A percentile compares a stretch with the other conserved stretches of the same genome.
Evolutionary conservation across 2,329 filamentous ascomycete species (phyloP).

Genomic region (Paraphoma sp.): DNA sequence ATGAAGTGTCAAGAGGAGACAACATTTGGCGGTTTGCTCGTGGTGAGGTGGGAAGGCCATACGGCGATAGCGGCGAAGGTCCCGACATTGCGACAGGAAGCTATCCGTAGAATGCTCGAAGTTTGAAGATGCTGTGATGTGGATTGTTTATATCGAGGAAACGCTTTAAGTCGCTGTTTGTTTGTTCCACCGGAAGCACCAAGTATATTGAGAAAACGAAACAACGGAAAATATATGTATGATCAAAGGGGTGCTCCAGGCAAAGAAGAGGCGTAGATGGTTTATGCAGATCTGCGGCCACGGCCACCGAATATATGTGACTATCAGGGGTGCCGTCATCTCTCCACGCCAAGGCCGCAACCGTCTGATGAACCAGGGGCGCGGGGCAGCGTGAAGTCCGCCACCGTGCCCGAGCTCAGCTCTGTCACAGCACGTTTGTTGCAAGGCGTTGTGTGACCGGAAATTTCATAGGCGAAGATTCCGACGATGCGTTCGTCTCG

Average conservation of each 20-base stretch:
- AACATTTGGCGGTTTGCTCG: slow-evolving; percentile 28
- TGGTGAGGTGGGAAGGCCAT: slow-evolving; percentile 33
- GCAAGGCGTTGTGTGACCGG: slow-evolving; percentile 16
- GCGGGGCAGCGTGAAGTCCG: slow-evolving; percentile 25
- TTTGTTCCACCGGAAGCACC: slow-evolving; percentile 9
- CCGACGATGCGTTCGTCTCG: slow-evolving; percentile 8
- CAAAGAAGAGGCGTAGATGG: slow-evolving; percentile 19
- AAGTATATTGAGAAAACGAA: slow-evolving; percentile 8
- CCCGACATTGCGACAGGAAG: slow-evolving; percentile 17
- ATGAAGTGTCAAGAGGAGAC: slow-evolving; percentile 29
- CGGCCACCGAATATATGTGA: slow-evolving; percentile 25
- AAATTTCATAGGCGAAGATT: slow-evolving; percentile 11
- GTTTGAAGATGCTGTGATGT: background rate
- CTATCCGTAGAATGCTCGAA: slow-evolving; percentile 12
- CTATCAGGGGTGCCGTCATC: slow-evolving; percentile 24
- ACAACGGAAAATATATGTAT: slow-evolving; percentile 25
- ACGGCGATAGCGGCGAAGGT: slow-evolving; percentile 20
- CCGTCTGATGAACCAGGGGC: slow-evolving; percentile 20
- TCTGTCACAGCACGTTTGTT: slow-evolving; percentile 14
- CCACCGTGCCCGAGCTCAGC: slow-evolving; percentile 14
- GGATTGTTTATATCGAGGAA: slow-evolving; percentile 9
- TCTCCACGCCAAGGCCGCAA: slow-evolving; percentile 20
- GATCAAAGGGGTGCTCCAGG: slow-evolving; percentile 21
- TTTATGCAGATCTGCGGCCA: slow-evolving; percentile 29
- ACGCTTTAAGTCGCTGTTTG: background rate